A percentile compares a stretch with the other conserved stretches of the same genome.
phyloP scores from a whole-genome alignment of 208 protist species.

The Trypanosoma caninum region DNA sequence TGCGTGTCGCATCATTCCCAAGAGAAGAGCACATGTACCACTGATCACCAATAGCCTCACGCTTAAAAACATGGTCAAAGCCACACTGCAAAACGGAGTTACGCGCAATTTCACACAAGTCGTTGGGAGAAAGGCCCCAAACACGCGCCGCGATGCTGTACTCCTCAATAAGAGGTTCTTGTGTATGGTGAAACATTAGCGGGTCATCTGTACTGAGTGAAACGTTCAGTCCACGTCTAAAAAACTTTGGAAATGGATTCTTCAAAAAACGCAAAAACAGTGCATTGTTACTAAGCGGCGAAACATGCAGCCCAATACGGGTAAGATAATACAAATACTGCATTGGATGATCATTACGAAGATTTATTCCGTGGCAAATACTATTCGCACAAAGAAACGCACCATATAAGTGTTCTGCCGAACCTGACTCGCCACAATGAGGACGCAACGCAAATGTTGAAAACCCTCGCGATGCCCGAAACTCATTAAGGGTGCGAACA shows the following conservation, averaged over 20 bases:
- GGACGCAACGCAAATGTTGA: slow-evolving; percentile 97
- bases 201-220: slow-evolving; percentile 97
- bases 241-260: slow-evolving; percentile 97
- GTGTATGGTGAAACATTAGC: slow-evolving; percentile 98
- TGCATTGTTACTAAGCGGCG: slow-evolving; percentile 99
- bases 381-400: slow-evolving; percentile 93
- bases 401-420: slow-evolving; percentile 92
- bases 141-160: slow-evolving; percentile 92
- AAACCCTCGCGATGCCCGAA: slow-evolving; percentile 87
- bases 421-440: slow-evolving; percentile 96
- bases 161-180: slow-evolving; percentile 92
- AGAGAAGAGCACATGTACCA: slow-evolving; percentile 89
- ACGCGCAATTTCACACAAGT: slow-evolving; percentile 92
- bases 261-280: slow-evolving; percentile 97
- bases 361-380: slow-evolving; percentile 98
- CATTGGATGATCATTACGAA: slow-evolving; percentile 93
- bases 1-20: slow-evolving; percentile 85
- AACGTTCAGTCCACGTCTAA: slow-evolving; percentile 96
- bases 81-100: slow-evolving; percentile 91
- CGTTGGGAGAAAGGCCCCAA: slow-evolving; percentile 88
- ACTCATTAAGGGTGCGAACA: slow-evolving; percentile 96
- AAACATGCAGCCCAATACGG: slow-evolving; percentile 98
- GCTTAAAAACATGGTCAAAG: slow-evolving; percentile 88
- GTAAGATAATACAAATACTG: slow-evolving; percentile 99
- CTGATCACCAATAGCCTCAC: slow-evolving; percentile 81